Base-by-base conservation (phyloP, 495 filamentous ascomycete genomes). In the Hyaloscypha hepaticicola region DNA sequence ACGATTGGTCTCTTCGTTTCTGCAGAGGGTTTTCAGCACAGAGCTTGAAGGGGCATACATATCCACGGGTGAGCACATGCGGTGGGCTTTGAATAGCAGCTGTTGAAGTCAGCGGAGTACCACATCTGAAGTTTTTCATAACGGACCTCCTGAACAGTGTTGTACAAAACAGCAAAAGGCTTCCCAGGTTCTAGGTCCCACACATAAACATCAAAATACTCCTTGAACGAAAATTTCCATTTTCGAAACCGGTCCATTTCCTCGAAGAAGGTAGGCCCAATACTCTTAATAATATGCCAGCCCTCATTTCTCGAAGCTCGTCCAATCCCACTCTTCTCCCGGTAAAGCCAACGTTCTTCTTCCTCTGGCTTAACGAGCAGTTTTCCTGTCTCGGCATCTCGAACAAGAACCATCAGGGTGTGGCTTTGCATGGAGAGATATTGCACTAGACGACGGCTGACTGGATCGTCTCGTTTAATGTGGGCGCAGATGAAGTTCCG, bases 131-230 rank as follows among this genome's bases (percentile, higher is more conserved):
- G 22, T 48, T 14, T 19, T 9, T 45, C 9, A 63, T 45, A 12
- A n/a, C 71, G 45, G 69, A 77, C 76, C 65, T 72, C 69, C 24
- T 67, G 66, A 31, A 77, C 53, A 38, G 51, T 68, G 27, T 73
- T 77, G 49, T 76, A 76, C 16, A 78, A 59, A 11, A 49, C 25
- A 3, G 28, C 55, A 38, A 55, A 71, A 27, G 49, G 11, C 6
- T 72, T 26, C 7, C 76, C 76, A 19, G 81, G 74, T n/a, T 67
- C 70, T 29, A 76, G 75, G 62, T 82, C 77, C 80, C 80, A 83
- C 11, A 85, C 69, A 58, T 78, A 80, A 27, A 85, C 70, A 66
- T 83, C 81, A 61, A 80, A 79, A 63, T 80, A 82, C 25, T 81
- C 77, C 27, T 77, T 73, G 62, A 83, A 84, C 14, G 72, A 72